These are phyloP conservation scores for Clarkia xantiana DNA, from an alignment of 345 rosid genomes.

Conservation along the genomic window DNA sequence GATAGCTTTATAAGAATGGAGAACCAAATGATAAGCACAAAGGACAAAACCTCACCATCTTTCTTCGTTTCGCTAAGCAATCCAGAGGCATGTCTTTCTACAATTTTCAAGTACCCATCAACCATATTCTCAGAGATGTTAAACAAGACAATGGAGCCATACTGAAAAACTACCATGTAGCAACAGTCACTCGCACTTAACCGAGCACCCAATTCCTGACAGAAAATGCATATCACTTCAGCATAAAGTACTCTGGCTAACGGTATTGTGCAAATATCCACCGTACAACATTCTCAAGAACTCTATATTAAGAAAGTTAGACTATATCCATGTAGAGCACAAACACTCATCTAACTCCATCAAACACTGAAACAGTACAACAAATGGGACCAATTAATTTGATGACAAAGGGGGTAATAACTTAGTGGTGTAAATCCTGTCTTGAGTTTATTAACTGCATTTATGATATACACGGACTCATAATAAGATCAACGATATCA, in stretches of 20 bases:
- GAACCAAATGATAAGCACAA: not conserved
- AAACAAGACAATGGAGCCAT: slow-evolving; percentile 88
- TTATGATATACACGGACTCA: too few relatives aligned
- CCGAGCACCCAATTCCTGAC: slow-evolving; percentile 52
- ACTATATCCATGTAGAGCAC: too few relatives aligned
- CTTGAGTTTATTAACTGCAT: too few relatives aligned
- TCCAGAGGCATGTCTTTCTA: slow-evolving; percentile 73
- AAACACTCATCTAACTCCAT: too few relatives aligned
- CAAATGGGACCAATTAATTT: too few relatives aligned
- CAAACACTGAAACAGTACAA: too few relatives aligned
- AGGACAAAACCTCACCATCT: slow-evolving; percentile 47
- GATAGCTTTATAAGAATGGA: too few relatives aligned
- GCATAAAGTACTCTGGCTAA: not conserved
- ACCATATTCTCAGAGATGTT: slow-evolving; percentile 68
- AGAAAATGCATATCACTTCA: slow-evolving; percentile 4
- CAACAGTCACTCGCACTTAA: slow-evolving; percentile 64
- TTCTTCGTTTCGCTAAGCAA: slow-evolving; percentile 90
- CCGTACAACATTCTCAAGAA: too few relatives aligned
- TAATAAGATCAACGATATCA: too few relatives aligned
- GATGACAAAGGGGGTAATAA: too few relatives aligned
- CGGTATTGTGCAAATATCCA: not conserved
- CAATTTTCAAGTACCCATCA: slow-evolving; percentile 73
- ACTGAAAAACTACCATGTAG: slow-evolving; percentile 84
- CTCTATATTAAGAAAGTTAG: too few relatives aligned
- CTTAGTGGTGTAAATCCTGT: too few relatives aligned